These are phyloP conservation scores for Albizia julibrissin DNA, from an alignment of 306 rosid genomes.

Conservation along the genomic window DNA sequence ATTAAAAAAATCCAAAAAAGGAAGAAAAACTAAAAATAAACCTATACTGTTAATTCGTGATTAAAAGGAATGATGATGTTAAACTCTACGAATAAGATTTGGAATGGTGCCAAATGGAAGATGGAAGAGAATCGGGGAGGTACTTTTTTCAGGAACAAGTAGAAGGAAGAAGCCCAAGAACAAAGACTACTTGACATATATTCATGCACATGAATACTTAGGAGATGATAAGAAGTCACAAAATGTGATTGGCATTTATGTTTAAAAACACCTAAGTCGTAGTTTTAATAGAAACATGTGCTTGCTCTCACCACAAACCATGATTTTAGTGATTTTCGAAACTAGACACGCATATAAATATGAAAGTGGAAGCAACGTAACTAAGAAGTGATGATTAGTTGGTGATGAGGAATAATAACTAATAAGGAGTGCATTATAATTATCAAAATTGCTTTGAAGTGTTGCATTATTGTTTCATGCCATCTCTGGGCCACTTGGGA, in stretches of 20 bases:
- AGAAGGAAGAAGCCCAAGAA: background rate
- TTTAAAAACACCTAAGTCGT: too few species aligned
- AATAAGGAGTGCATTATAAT: background rate
- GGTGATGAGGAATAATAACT: background rate
- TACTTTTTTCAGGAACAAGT: background rate
- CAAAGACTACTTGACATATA: background rate
- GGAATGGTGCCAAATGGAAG: background rate
- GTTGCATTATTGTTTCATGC: conserved; percentile 39
- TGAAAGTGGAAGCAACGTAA: conserved; percentile 8
- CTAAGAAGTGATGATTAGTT: background rate
- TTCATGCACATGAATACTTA: background rate
- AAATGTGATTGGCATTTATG: background rate
- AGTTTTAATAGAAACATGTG: background rate
- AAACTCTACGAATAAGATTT: conserved; percentile 10
- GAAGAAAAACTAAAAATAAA: background rate
- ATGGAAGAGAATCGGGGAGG: background rate
- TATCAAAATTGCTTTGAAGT: background rate
- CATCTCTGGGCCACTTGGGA: conserved; percentile 73
- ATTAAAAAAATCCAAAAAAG: too few species aligned
- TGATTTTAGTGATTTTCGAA: background rate
- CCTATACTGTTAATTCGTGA: background rate
- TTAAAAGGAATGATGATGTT: conserved; percentile 9
- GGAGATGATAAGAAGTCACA: background rate
- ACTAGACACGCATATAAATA: too few species aligned
- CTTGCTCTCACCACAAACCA: background rate